Conservation (phyloP, 73 alveolate species). For the Paramecium caudatum region DNA sequence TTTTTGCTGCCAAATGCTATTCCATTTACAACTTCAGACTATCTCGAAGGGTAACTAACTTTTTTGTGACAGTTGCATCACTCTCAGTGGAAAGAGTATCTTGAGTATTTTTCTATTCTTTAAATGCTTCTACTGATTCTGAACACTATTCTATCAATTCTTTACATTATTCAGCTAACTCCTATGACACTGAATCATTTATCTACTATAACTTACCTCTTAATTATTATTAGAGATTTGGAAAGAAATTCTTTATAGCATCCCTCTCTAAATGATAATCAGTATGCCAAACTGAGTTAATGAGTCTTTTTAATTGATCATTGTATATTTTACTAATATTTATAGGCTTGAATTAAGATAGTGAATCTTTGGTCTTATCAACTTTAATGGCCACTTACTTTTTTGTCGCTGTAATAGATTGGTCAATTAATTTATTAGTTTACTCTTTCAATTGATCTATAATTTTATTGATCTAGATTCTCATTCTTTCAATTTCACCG, state of each 20-base stretch:
- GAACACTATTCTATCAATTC: not conserved
- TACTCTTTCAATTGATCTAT: conserved; percentile 15
- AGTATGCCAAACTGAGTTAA: conserved; percentile 46
- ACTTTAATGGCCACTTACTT: not conserved
- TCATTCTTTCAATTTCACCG: conserved; percentile 62
- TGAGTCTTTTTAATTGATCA: not conserved
- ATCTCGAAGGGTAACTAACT: conserved; percentile 41
- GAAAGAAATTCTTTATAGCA: not conserved
- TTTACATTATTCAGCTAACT: not conserved
- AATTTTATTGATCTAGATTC: conserved; percentile 19
- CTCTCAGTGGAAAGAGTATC: conserved; percentile 10
- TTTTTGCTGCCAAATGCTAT: conserved; percentile 52
- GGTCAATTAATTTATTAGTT: conserved; percentile 42
- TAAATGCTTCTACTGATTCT: not conserved
- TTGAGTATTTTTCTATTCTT: not conserved
- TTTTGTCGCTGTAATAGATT: not conserved
- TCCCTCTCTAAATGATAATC: conserved; percentile 50
- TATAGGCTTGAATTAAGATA: conserved; percentile 13
- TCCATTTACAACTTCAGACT: conserved; percentile 25
- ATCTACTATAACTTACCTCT: not conserved
- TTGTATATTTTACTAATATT: conserved; percentile 12
- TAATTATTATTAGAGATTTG: not conserved
- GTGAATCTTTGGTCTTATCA: not conserved
- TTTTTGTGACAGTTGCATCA: not conserved
- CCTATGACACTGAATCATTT: not conserved